Conservation (phyloP, 2,329 filamentous ascomycete genomes). For the Aspergillus sergii region DNA sequence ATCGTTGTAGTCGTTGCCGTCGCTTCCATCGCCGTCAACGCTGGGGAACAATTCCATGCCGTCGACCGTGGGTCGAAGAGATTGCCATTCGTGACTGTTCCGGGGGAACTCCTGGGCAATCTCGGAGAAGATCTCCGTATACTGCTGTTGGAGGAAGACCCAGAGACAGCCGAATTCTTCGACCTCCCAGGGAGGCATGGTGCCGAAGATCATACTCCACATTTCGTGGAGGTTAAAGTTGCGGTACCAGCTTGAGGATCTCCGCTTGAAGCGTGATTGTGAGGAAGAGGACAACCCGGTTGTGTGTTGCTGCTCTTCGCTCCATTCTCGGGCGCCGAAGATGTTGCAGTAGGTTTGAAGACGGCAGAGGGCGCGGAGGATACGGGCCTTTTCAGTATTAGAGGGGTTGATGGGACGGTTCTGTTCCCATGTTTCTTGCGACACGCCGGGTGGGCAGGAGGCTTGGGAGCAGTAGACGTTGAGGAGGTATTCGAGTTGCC, state of each 20-base stretch:
- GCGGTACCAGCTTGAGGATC: slow-evolving; percentile 18
- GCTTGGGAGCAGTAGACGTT: slow-evolving; percentile 8
- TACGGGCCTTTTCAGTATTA: slow-evolving; percentile 11
- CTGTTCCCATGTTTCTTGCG: slow-evolving; percentile 4
- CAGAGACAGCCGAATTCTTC: slow-evolving; percentile 22
- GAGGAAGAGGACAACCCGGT: neutral
- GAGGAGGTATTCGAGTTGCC: slow-evolving; percentile 9
- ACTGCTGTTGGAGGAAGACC: slow-evolving; percentile 16
- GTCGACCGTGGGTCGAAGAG: slow-evolving; percentile 13
- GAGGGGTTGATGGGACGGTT: slow-evolving; percentile 2
- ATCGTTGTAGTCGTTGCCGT: slow-evolving; percentile 14
- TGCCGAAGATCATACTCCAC: slow-evolving; percentile 20
- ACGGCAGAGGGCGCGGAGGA: slow-evolving; percentile 19
- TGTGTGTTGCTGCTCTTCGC: slow-evolving; percentile 1
- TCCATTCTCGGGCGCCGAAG: slow-evolving; percentile 19
- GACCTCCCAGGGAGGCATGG: slow-evolving; percentile 20
- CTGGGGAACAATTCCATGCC: slow-evolving; percentile 15
- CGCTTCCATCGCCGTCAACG: slow-evolving; percentile 7
- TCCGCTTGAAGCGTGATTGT: neutral
- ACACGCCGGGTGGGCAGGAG: slow-evolving; percentile 2
- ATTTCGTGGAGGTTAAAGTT: slow-evolving; percentile 19
- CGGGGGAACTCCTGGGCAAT: slow-evolving; percentile 17
- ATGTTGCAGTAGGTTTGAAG: slow-evolving; percentile 22
- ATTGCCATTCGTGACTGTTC: slow-evolving; percentile 15
- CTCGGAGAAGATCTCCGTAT: slow-evolving; percentile 14